A percentile compares a stretch with the other conserved stretches of the same genome.
Conservation (phyloP, 257 asterid species). For the Primulina huaijiensis region DNA sequence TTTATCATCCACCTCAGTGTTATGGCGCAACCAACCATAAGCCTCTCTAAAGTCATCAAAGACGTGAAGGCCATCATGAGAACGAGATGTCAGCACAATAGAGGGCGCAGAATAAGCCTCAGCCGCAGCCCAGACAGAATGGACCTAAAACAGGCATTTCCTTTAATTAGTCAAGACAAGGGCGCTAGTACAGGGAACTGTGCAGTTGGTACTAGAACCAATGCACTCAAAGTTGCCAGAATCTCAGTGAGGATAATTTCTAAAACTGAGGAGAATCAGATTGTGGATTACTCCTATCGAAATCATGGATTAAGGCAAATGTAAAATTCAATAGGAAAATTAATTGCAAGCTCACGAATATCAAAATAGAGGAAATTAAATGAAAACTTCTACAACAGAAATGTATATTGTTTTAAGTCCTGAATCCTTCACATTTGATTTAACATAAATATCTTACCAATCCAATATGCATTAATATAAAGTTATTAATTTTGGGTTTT, state of each 20-base stretch:
- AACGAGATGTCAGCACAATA: conserved; percentile 81
- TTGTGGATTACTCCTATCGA: too few species aligned
- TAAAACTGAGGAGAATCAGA: too few species aligned
- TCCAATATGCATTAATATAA: not conserved
- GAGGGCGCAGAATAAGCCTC: conserved; percentile 99
- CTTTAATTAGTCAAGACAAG: conserved; percentile 25
- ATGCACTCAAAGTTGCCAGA: not conserved
- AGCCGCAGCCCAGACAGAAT: conserved; percentile 99
- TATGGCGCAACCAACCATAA: conserved; percentile 96
- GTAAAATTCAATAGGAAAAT: too few species aligned
- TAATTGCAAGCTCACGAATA: not conserved
- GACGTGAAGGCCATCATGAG: conserved; percentile 89
- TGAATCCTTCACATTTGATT: not conserved
- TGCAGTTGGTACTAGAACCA: conserved; percentile 9
- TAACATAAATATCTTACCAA: not conserved
- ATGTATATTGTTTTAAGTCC: too few species aligned
- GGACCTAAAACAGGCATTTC: conserved; percentile 52
- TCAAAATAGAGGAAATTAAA: not conserved
- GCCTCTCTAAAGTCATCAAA: conserved; percentile 99
- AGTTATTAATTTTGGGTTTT: too few species aligned
- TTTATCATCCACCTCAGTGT: conserved; percentile 97
- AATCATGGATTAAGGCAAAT: too few species aligned
- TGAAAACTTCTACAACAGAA: too few species aligned
- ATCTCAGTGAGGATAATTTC: not conserved
- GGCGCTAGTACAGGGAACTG: conserved; percentile 9